These are phyloP conservation scores for Entoloma clypeatum DNA, from an alignment of 1,284 basidiomycete species.

Conservation along the genomic window DNA sequence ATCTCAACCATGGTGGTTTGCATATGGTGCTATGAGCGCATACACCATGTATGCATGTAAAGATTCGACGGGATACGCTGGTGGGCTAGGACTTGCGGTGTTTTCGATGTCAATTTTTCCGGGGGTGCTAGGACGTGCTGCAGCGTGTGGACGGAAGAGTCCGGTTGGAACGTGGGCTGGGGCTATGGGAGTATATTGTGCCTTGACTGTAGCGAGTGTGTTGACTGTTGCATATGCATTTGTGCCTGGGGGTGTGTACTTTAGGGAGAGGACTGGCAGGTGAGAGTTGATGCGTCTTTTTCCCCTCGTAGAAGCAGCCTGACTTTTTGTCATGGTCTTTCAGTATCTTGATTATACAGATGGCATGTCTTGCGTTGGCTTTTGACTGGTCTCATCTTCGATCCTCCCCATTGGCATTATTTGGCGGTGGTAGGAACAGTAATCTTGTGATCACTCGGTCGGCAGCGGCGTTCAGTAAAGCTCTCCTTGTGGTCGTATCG, in stretches of 20 bases:
- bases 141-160: constrained; percentile 30
- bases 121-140: constrained; percentile 43
- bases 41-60: constrained; percentile 57
- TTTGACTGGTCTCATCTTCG: constrained; percentile 37
- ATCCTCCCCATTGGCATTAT: background rate
- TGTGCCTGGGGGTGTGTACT: constrained; percentile 76
- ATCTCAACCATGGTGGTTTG: constrained; percentile 48
- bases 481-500: constrained; percentile 41
- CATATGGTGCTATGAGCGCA: constrained; percentile 47
- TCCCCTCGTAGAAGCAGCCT: background rate
- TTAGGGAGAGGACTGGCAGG: constrained; percentile 81
- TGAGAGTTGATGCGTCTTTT: constrained; percentile 35
- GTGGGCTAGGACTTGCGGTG: constrained; percentile 65
- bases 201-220: constrained; percentile 69
- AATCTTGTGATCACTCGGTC: background rate
- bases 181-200: constrained; percentile 59
- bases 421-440: too few species aligned
- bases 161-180: constrained; percentile 49
- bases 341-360: constrained; percentile 52
- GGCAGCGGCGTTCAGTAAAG: constrained; percentile 24
- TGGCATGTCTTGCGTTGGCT: constrained; percentile 44
- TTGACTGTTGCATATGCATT: constrained; percentile 94
- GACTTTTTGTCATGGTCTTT: constrained; percentile 4
- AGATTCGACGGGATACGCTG: constrained; percentile 75
- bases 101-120: constrained; percentile 70